Base-by-base conservation (phyloP, 1,284 basidiomycete species). In the Cryptococcus amylolentus region DNA sequence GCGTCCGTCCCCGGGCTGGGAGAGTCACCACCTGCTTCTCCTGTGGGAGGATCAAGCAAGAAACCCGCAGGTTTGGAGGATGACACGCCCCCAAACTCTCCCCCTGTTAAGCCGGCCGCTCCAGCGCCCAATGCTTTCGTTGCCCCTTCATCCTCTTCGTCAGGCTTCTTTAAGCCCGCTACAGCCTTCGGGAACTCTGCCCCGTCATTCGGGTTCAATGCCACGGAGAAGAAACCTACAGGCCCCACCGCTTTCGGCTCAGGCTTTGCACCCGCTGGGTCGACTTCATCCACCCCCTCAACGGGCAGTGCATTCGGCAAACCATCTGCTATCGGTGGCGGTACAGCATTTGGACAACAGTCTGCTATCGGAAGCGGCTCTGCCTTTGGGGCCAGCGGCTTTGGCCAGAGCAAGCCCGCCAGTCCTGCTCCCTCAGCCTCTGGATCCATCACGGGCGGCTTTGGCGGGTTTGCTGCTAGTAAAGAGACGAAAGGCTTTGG, bases 151-250 rank as follows among this genome's bases (percentile, higher is more conserved):
- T 26, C 61, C 4, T 16, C 50, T 8, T 49, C 64, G 4, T 56
- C 65, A 0, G 62, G 69, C 1, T 75, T 72, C 60, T 71, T 75
- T 58, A 72, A 73, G 51, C 72, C 74, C 18, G 71, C 72, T 4
- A 71, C 68, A 0, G 73, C 70, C 2, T 76, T 76, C 53, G 69
- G 61, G 1, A 55, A 59, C 1, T 51, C 67, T 3, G 51, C 63
- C 2, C 60, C 58, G 14, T 64, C 68, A 49, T 70, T 69, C 10
- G 60, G 58, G 1, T 71, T 73, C 18, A 49, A 62, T 20, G 13
- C 54, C 1, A 48, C 55, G 5, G 51, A 52, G 4, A 49, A 42
- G 39, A 54, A 62, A 48, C 42, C 56, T 18, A 35, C 43, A 23
- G 31, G 27, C 14, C 31, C 54, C 8, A 45, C 57, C 3, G 57